Evolutionary conservation across 2,329 filamentous ascomycete genomes (phyloP).

Genomic region (Emergomyces pasteurianus): DNA sequence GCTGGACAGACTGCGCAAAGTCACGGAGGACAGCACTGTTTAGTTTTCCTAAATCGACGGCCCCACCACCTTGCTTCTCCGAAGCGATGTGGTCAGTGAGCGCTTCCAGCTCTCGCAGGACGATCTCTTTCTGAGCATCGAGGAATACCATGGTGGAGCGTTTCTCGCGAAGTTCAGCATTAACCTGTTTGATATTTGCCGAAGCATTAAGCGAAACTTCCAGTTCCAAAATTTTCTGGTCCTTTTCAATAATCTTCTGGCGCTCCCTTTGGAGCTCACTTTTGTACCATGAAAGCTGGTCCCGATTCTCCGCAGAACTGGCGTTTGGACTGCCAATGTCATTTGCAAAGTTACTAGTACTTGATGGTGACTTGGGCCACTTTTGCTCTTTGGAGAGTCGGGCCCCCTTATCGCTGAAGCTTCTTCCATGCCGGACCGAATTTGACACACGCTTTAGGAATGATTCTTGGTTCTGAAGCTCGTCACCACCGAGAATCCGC

Average conservation of each 20-base stretch:
- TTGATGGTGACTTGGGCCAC: constrained; percentile 58
- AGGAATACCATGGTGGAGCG: constrained; percentile 89
- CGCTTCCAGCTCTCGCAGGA: constrained; percentile 81
- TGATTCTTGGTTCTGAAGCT: constrained; percentile 49
- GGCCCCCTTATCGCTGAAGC: constrained; percentile 59
- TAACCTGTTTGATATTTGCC: constrained; percentile 59
- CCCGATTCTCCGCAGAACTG: constrained; percentile 41
- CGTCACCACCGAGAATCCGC: constrained; percentile 66
- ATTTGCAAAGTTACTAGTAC: constrained; percentile 35
- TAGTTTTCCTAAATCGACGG: constrained; percentile 64
- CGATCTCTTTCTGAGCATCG: constrained; percentile 89
- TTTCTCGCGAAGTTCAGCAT: constrained; percentile 82
- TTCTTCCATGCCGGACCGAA: constrained; percentile 83
- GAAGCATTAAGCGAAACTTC: constrained; percentile 46
- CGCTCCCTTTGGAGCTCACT: constrained; percentile 73
- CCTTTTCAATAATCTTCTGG: constrained; percentile 72
- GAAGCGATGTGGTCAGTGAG: constrained; percentile 78
- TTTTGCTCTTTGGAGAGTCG: constrained; percentile 49
- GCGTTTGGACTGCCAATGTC: constrained; percentile 64
- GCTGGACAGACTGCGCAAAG: constrained; percentile 49
- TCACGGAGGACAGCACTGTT: constrained; percentile 51
- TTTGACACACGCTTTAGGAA: constrained; percentile 85
- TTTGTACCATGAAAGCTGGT: constrained; percentile 54
- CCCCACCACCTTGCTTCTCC: constrained; percentile 69
- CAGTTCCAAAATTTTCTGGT: constrained; percentile 76